These are phyloP conservation scores for Plasmodium ovale DNA, from an alignment of 169 alveolate genomes.

Conservation along the genomic window DNA sequence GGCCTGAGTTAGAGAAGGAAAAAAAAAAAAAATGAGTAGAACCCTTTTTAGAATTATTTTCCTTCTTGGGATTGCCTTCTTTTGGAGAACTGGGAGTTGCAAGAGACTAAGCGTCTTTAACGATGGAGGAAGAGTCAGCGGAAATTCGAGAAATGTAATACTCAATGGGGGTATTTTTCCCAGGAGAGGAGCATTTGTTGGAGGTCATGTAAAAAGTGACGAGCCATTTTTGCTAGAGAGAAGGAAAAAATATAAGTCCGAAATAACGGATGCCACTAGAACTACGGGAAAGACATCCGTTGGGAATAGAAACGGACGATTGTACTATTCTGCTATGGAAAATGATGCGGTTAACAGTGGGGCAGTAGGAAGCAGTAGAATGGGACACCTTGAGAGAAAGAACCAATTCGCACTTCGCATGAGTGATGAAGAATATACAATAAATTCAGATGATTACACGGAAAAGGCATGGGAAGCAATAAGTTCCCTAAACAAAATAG, in stretches of 20 bases:
- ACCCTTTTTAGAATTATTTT: background rate
- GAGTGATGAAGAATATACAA: constrained; percentile 85
- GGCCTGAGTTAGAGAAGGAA: too few species aligned
- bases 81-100: background rate
- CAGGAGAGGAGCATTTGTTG: background rate
- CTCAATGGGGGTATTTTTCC: too few species aligned
- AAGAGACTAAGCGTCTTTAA: constrained; percentile 1
- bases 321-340: background rate
- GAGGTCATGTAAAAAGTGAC: background rate
- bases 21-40: background rate
- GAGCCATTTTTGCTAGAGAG: background rate
- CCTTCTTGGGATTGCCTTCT: background rate
- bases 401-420: background rate
- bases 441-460: constrained; percentile 89
- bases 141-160: too few species aligned
- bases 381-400: background rate
- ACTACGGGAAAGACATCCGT: background rate
- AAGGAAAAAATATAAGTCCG: constrained; percentile 3
- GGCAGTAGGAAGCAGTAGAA: background rate
- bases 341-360: background rate
- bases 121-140: background rate
- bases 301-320: background rate
- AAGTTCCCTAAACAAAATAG: constrained; percentile 83
- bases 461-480: constrained; percentile 93
- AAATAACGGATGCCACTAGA: constrained; percentile 12